Base-by-base conservation (phyloP, 805 yeast species). In the Saturnispora dispora region DNA sequence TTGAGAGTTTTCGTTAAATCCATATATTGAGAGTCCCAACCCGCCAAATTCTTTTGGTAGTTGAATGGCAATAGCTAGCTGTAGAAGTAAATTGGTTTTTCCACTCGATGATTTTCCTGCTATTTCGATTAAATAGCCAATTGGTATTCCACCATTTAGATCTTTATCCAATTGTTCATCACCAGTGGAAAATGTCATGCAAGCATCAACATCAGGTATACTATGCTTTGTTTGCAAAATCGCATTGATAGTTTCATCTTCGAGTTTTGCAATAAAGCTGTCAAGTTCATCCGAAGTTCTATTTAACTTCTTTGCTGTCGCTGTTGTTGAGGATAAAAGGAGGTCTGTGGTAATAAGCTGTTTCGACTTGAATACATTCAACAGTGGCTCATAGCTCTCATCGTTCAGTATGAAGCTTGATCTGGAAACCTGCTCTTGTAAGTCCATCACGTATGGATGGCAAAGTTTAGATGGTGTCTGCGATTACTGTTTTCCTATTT, bases 101-200 rank as follows among this genome's bases (percentile, higher is more conserved):
- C 96, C 98, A 1, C 85, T 76, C 0, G 95, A 86, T 47, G 95
- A 81, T 25, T 83, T 85, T 0, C 98, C 98, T 58, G 81, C 82
- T 3, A 91, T 63, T 67, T 90, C 98, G 0, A 89, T 82, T 2
- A 85, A 62, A 23, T 73, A 65, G 3, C 82, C 78, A 3, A 76
- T 63, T 2, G 69, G 74, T 4, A 84, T 69, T 0, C 90, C 91
- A 22, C 68, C 66, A 39, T 72, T 70, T 5, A 85, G 61, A 0
- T 69, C 52, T 9, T 56, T 59, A 60, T 85, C 90, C 1, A 85
- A 55, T 5, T 55, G 58, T 0, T 60, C 62, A 59, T 76, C 81
- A 0, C 86, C 86, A 0, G 83, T 72, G 7, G 85, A 73, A 60
- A 80, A 74, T 7, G 28, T 27, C 7, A 23, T 40, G 7, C 17